These are phyloP conservation scores for Davidsoniella eucalypti DNA, from an alignment of 2,329 filamentous ascomycete genomes.

Conservation along the genomic window DNA sequence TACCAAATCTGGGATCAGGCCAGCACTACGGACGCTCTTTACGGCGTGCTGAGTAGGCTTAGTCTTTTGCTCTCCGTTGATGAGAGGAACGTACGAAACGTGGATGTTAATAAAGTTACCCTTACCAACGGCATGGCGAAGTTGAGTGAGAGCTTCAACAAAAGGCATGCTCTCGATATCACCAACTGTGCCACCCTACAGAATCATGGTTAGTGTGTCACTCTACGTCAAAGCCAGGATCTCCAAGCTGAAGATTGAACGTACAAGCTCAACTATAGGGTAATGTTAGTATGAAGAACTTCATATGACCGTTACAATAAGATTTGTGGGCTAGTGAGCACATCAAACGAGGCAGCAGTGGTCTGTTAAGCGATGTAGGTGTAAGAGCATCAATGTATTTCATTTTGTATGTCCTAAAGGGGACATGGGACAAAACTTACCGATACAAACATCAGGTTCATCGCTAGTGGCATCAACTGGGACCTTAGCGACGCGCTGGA, in stretches of 20 bases:
- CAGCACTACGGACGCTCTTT: conserved; percentile 65
- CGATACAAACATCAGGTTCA: conserved; percentile 83
- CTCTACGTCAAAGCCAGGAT: not conserved
- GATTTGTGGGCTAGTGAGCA: too few species aligned
- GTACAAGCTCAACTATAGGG: conserved; percentile 16
- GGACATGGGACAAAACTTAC: conserved; percentile 28
- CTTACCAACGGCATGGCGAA: conserved; percentile 54
- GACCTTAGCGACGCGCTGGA: conserved; percentile 68
- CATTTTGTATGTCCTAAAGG: not conserved
- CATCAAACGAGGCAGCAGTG: too few species aligned
- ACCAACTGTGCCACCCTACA: conserved; percentile 44
- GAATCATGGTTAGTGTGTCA: not conserved
- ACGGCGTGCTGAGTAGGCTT: conserved; percentile 93
- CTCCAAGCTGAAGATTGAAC: not conserved
- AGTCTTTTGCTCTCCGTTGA: conserved; percentile 66
- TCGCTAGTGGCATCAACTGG: conserved; percentile 73
- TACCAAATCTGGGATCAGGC: conserved; percentile 55
- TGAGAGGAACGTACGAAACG: conserved; percentile 71
- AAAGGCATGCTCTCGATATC: conserved; percentile 83
- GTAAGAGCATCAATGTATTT: too few species aligned
- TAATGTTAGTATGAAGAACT: conserved; percentile 13
- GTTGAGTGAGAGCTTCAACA: conserved; percentile 68
- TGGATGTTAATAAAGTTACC: conserved; percentile 79
- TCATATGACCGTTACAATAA: not conserved
- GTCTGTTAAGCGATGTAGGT: too few species aligned